A percentile compares a stretch with the other conserved stretches of the same genome.
Evolutionary conservation across 1,139 yeast species (phyloP).

Genomic region (Yamadazyma sp.): DNA sequence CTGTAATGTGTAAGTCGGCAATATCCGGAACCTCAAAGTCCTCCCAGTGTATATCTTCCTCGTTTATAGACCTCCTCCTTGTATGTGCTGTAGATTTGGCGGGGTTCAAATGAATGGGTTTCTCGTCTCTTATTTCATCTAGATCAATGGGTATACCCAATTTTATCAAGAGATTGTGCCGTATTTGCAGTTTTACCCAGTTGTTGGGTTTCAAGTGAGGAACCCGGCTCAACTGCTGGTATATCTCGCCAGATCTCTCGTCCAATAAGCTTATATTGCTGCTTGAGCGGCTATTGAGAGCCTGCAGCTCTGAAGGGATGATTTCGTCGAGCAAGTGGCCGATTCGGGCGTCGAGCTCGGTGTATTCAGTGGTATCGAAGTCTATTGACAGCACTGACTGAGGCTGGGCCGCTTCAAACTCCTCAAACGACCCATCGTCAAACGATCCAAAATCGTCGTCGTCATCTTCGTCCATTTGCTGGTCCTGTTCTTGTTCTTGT

Average conservation of each 20-base stretch:
- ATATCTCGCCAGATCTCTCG: conserved; percentile 29
- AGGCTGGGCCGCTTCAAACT: conserved; percentile 18
- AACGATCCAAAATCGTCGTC: conserved; percentile 40
- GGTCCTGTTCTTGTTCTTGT: conserved; percentile 10
- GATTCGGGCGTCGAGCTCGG: conserved; percentile 13
- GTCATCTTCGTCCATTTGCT: conserved; percentile 15
- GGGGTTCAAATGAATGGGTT: conserved; percentile 4
- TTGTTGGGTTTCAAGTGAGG: conserved; percentile 52
- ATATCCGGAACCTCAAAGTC: conserved; percentile 28
- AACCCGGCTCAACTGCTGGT: conserved; percentile 33
- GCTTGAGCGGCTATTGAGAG: no score
- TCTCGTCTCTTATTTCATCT: conserved; percentile 14
- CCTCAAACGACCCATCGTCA: conserved; percentile 44
- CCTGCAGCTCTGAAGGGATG: conserved; percentile 15
- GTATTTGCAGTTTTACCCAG: conserved; percentile 59
- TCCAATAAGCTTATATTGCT: conserved; percentile 22
- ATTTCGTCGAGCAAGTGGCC: conserved; percentile 21
- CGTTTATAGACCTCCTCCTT: conserved; percentile 26
- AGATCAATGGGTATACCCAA: conserved; percentile 19
- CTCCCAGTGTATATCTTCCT: conserved; percentile 35
- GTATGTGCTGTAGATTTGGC: conserved; percentile 2
- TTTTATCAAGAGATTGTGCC: conserved; percentile 53
- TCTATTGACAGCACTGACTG: conserved; percentile 8
- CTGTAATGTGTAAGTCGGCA: conserved; percentile 20
- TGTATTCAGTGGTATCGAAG: conserved; percentile 17